phyloP scores from a whole-genome alignment of 305 asterid species.

The Fraxinus sp. region DNA sequence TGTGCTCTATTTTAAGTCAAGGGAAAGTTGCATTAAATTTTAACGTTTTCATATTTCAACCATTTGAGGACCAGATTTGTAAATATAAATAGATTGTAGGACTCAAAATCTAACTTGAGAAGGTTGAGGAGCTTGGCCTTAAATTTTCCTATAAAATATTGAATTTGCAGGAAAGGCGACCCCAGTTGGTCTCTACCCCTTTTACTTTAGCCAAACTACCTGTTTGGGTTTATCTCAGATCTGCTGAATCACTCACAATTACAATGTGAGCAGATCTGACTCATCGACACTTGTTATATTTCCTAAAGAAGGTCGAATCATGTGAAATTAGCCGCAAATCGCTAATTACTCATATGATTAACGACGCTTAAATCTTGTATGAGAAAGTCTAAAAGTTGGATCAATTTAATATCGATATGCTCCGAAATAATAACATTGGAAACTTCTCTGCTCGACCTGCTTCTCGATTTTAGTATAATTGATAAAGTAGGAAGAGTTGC shows the following conservation, averaged over 20 bases:
- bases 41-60: no score
- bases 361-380: neutral
- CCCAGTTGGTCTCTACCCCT: neutral
- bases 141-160: neutral
- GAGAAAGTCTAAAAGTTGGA: neutral
- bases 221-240: slow-evolving; percentile 6
- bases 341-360: neutral
- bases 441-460: no score
- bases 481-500: no score
- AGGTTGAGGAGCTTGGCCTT: neutral
- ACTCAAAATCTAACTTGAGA: neutral
- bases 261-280: neutral
- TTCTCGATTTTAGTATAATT: no score
- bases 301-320: neutral
- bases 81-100: neutral
- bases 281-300: neutral
- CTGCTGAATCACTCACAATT: neutral
- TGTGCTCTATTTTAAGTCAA: neutral
- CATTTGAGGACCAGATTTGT: neutral
- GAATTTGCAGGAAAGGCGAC: slow-evolving; percentile 9
- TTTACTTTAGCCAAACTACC: neutral
- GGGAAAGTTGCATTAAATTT: no score
- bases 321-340: neutral
- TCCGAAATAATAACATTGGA: no score
- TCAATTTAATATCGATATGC: no score